Evolutionary conservation across 768 basidiomycete species (phyloP), one percentile per base, ranked within the genome.

Genomic region (Cyclocybe aegerita): DNA sequence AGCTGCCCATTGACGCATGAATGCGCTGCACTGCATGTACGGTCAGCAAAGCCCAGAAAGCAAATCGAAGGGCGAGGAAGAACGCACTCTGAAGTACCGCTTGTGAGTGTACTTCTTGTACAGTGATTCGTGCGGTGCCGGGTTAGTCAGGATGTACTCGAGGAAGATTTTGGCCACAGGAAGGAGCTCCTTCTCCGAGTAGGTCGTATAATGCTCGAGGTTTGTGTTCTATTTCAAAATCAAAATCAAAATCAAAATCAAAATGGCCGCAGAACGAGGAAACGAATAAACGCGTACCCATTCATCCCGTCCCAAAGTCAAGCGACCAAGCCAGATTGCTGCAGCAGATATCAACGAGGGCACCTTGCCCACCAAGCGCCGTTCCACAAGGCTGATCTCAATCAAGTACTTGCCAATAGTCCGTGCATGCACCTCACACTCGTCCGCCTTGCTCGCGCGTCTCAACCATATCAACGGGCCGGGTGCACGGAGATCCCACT

Each of bases 341-440:
- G 91, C 85, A 0, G 94, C 93, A 9, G 93, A 88, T 51, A 94
- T 69, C 55, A 90, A 61, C 23, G 89, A 92, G 2, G 95, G 90
- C 7, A 86, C 79, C 4, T 82, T 80, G 2, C 76, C 74, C 39
- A 98, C 72, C 54, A 98, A 72, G n/a, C 80, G 73, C 75, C 86
- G 83, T 56, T 98, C 93, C 14, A 97, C 74, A 44, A 83, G 81
- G 9, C 83, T 81, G 43, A 97, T 89, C 72, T 97, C 95, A 46
- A 95, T 73, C 45, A 97, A 77, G 68, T 93, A 98, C 67, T 98
- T 97, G 33, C 85, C 92, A 14, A 97, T 77, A 3, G 93, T 94
- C 49, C 94, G 74, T 11, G 86, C 86, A 58, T 91, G 82, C 30
- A 89, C 79, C 58, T 95, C 89, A 67, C 93, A 96, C 49, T 86